Percentiles rank a stretch among this genome's conserved stretches.
Conservation (phyloP, 768 basidiomycete species). For the Albatrellus ellisii region DNA sequence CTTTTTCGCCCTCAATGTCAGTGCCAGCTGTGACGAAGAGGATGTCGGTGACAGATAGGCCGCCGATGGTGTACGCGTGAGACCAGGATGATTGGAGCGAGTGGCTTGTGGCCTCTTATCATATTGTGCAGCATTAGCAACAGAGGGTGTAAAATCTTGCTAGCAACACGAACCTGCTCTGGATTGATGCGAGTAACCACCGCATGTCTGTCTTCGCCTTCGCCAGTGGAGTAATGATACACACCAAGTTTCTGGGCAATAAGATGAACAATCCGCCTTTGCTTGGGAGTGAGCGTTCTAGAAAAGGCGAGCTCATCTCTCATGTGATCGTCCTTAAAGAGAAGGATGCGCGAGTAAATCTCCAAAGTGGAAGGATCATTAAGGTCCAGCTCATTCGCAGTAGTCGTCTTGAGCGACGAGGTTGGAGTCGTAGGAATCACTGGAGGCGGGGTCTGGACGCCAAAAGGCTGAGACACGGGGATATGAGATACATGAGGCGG, state of each 20-base stretch:
- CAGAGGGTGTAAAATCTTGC: neutral
- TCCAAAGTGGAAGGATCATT: conserved; percentile 94
- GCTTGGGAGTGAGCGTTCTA: conserved; percentile 69
- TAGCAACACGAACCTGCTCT: conserved; percentile 44
- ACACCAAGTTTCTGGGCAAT: conserved; percentile 95
- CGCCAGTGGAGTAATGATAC: conserved; percentile 87
- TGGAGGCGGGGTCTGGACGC: conserved; percentile 35
- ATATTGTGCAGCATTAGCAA: neutral
- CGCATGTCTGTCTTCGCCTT: conserved; percentile 86
- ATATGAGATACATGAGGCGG: conserved; percentile 35
- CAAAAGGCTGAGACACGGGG: conserved; percentile 28
- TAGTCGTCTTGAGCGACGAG: conserved; percentile 45
- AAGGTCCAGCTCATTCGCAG: conserved; percentile 72
- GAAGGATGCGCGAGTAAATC: conserved; percentile 89
- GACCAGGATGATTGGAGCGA: conserved; percentile 30
- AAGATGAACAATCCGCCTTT: conserved; percentile 86
- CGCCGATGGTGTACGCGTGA: conserved; percentile 72
- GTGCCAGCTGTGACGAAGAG: conserved; percentile 30
- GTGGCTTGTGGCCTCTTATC: conserved; percentile 25
- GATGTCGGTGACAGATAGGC: conserved; percentile 50
- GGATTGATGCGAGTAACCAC: conserved; percentile 89
- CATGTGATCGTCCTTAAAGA: conserved; percentile 98
- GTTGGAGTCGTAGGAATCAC: conserved; percentile 41
- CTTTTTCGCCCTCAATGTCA: conserved; percentile 79
- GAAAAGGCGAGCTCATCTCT: conserved; percentile 96